phyloP scores from a whole-genome alignment of 257 asterid genomes.

The Ehretia macrophylla region DNA sequence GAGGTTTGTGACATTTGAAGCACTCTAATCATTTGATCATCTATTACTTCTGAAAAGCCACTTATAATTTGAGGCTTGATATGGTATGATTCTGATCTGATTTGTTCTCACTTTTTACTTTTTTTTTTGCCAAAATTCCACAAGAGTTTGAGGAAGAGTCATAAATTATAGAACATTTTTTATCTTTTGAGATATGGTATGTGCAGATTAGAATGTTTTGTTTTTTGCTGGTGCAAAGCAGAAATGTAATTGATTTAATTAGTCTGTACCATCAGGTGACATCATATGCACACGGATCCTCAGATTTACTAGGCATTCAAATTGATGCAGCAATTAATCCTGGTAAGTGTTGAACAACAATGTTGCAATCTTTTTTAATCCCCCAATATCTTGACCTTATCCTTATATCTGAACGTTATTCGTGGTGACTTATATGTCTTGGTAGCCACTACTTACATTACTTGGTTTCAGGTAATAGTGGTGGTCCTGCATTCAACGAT shows the following conservation, averaged over 20 bases:
- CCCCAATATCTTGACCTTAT: neutral
- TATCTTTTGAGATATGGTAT: too few relatives aligned
- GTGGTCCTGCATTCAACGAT: constrained; percentile 98
- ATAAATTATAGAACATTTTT: neutral
- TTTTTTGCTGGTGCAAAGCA: neutral
- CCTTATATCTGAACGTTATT: neutral
- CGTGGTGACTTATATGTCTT: neutral
- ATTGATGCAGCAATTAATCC: constrained; percentile 99
- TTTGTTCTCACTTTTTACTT: neutral
- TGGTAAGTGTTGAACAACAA: constrained; percentile 38
- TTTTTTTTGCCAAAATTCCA: too few relatives aligned
- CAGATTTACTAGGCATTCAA: constrained; percentile 95
- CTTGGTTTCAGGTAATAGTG: constrained; percentile 75
- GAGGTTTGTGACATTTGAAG: constrained; percentile 55
- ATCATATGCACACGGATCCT: constrained; percentile 95
- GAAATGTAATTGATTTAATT: constrained; percentile 5
- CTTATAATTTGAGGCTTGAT: neutral
- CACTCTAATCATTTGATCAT: constrained; percentile 6
- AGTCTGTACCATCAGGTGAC: constrained; percentile 62
- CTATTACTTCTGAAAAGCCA: neutral
- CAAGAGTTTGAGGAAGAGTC: too few relatives aligned
- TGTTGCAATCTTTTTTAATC: neutral
- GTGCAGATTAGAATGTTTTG: too few relatives aligned
- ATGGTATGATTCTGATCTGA: neutral
- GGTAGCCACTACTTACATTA: constrained; percentile 20